Evolutionary conservation across 305 asterid species (phyloP).

Genomic region (Ajuga reptans): DNA sequence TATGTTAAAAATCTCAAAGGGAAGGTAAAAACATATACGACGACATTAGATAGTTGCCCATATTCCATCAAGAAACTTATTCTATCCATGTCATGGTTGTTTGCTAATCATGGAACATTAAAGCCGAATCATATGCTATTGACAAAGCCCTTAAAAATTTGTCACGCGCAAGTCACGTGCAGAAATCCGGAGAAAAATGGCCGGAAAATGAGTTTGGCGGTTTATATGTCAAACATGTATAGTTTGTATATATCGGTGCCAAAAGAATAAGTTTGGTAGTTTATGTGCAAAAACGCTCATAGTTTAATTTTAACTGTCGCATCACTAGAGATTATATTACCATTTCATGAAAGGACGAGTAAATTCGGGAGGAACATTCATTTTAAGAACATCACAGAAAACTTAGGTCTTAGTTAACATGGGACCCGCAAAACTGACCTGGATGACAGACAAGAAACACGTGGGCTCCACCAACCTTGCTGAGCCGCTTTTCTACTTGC

Average conservation of each 20-base stretch:
- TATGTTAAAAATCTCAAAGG: no score
- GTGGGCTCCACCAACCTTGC: slow-evolving; percentile 66
- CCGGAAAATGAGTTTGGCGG: no score
- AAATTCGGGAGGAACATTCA: no score
- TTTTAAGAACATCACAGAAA: no score
- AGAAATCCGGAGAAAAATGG: no score
- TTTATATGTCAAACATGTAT: no score
- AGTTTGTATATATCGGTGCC: no score
- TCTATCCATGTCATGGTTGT: background rate
- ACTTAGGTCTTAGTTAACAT: background rate
- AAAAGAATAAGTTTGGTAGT: no score
- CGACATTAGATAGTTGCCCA: background rate
- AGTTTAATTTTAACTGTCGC: no score
- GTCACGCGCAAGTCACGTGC: no score
- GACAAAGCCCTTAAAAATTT: no score
- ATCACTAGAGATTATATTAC: background rate
- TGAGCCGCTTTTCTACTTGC: slow-evolving; percentile 70
- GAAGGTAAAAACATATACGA: background rate
- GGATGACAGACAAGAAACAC: slow-evolving; percentile 88
- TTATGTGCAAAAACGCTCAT: no score
- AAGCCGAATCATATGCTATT: background rate
- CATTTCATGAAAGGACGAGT: background rate
- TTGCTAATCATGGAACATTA: background rate
- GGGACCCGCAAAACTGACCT: slow-evolving; percentile 43
- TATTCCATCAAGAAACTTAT: background rate